Percentiles rank a stretch among this genome's conserved stretches.
Evolutionary conservation across 2,329 filamentous ascomycete species (phyloP).

Genomic region (Samsoniella hepiali): DNA sequence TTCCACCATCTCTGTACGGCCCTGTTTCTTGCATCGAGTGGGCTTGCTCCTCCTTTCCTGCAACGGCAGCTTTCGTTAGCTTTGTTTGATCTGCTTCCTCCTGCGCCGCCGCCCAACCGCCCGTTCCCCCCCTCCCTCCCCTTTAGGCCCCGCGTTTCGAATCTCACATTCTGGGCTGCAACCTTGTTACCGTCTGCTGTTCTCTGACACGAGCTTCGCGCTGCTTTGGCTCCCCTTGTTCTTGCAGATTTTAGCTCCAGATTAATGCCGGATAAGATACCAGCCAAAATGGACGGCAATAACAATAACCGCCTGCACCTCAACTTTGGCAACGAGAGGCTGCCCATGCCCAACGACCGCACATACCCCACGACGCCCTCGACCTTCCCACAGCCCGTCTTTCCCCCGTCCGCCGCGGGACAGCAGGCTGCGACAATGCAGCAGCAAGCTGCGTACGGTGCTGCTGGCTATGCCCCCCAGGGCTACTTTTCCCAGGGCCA

Average conservation of each 20-base stretch:
- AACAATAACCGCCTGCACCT: constrained; percentile 64
- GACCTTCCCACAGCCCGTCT: constrained; percentile 90
- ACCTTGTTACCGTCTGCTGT: not conserved
- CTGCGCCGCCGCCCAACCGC: not conserved
- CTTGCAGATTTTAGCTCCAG: constrained; percentile 2
- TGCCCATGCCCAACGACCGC: constrained; percentile 58
- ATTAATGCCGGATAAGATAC: constrained; percentile 2
- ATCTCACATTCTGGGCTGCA: constrained; percentile 11
- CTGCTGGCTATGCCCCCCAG: constrained; percentile 22
- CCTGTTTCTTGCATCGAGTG: not conserved
- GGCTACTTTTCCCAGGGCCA: constrained; percentile 52
- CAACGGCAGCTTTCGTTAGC: not conserved
- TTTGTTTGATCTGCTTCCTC: not conserved
- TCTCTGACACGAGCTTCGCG: constrained; percentile 18
- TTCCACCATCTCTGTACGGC: not conserved
- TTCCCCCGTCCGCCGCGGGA: constrained; percentile 34
- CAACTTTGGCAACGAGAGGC: constrained; percentile 65
- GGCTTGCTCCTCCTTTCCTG: not conserved
- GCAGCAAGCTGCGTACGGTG: constrained; percentile 43
- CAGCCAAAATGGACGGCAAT: constrained; percentile 48
- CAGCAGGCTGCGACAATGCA: constrained; percentile 32
- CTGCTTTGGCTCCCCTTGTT: not conserved
- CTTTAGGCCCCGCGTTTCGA: constrained; percentile 18
- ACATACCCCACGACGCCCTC: constrained; percentile 87
- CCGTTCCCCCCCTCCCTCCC: not conserved